These are phyloP conservation scores for Suhomyces vadensis DNA, from an alignment of 805 yeast species.

Conservation along the genomic window DNA sequence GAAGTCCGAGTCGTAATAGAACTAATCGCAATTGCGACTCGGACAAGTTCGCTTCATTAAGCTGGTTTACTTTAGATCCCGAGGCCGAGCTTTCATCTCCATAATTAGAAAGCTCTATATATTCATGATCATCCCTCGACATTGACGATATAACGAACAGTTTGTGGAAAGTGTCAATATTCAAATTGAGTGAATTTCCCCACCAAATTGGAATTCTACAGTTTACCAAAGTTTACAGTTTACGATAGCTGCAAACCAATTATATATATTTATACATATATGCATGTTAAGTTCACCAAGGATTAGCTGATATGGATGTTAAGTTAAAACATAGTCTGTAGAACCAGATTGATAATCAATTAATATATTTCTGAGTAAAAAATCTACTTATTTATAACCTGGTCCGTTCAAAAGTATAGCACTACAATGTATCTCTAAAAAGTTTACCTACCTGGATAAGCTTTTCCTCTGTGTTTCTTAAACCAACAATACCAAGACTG, in stretches of 20 bases:
- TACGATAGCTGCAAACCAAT: background rate
- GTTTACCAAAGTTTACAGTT: background rate
- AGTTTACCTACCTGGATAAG: conserved; percentile 18
- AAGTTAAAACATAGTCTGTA: no score
- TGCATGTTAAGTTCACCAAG: no score
- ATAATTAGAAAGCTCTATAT: conserved; percentile 9
- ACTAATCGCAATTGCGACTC: conserved; percentile 7
- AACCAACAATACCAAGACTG: conserved; percentile 19
- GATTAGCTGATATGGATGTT: no score
- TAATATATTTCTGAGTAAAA: no score
- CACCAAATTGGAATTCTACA: background rate
- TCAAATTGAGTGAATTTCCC: background rate
- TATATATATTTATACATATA: background rate
- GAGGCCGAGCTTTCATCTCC: background rate
- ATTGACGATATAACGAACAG: background rate
- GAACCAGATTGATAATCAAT: no score
- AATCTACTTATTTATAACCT: no score
- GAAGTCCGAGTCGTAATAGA: conserved; percentile 12
- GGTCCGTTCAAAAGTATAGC: background rate
- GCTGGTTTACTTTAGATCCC: background rate
- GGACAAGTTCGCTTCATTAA: background rate
- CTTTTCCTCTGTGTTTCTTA: conserved; percentile 21
- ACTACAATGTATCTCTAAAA: conserved; percentile 1
- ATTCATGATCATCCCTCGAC: background rate
- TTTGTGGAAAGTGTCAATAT: background rate